These are phyloP conservation scores for Plasmodium sp. DNA, from an alignment of 169 alveolate species.

Conservation along the genomic window DNA sequence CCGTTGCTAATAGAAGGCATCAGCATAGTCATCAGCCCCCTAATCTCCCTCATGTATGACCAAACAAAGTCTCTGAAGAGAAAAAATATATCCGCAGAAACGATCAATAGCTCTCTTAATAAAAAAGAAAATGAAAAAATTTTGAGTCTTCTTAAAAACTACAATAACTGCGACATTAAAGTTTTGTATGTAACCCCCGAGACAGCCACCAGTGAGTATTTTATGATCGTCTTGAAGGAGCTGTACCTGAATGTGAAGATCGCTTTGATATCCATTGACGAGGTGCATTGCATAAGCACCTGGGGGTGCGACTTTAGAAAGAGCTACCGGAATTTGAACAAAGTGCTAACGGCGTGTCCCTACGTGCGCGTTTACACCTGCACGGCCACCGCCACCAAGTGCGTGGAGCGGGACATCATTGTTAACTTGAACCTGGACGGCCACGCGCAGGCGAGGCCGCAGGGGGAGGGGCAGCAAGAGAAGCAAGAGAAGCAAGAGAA, in stretches of 20 bases:
- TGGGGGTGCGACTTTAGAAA: constrained; percentile 93
- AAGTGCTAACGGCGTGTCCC: constrained; percentile 90
- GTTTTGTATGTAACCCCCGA: constrained; percentile 89
- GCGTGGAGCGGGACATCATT: constrained; percentile 94
- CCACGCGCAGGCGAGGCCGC: constrained; percentile 73
- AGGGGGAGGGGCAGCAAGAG: constrained; percentile 15
- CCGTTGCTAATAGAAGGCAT: constrained; percentile 92
- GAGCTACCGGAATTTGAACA: constrained; percentile 91
- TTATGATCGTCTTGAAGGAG: constrained; percentile 75
- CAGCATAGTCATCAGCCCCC: constrained; percentile 96
- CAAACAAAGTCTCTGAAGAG: constrained; percentile 89
- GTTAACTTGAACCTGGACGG: constrained; percentile 85
- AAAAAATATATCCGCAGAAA: constrained; percentile 86
- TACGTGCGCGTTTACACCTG: constrained; percentile 95
- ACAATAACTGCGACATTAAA: constrained; percentile 76
- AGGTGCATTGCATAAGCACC: constrained; percentile 93
- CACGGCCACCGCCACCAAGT: constrained; percentile 98
- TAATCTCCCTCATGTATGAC: constrained; percentile 95
- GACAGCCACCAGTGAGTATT: constrained; percentile 81
- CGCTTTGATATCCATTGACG: constrained; percentile 90
- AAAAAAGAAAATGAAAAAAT: constrained; percentile 68
- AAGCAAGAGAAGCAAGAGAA: constrained; percentile 71
- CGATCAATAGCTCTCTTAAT: constrained; percentile 75
- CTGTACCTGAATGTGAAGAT: constrained; percentile 82
- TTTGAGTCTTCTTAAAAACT: constrained; percentile 21